Evolutionary conservation across 2,329 filamentous ascomycete species (phyloP).

Genomic region (Penicillium sumatraense): DNA sequence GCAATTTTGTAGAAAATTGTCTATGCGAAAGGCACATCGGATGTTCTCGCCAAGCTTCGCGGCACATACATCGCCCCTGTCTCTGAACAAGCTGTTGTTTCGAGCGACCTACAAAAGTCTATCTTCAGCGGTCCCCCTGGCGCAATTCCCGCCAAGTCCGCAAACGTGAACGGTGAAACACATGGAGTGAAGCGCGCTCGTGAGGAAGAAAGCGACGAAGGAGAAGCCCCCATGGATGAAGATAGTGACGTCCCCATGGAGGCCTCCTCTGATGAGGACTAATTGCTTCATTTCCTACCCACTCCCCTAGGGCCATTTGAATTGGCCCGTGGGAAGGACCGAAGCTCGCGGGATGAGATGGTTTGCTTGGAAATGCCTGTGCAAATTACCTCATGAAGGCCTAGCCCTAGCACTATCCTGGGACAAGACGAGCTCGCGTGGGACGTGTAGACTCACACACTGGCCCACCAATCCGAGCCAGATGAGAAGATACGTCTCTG

Average conservation of each 20-base stretch:
- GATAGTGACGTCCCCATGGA: conserved; percentile 72
- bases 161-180: conserved; percentile 52
- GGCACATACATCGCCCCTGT: conserved; percentile 80
- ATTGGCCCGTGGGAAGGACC: conserved; percentile 9
- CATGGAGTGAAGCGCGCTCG: conserved; percentile 70
- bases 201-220: conserved; percentile 64
- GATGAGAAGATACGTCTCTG: conserved; percentile 75
- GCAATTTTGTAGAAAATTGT: conserved; percentile 71
- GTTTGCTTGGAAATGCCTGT: conserved; percentile 18
- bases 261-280: conserved; percentile 75
- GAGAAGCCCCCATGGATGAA: conserved; percentile 64
- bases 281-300: conserved; percentile 29
- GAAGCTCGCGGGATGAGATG: conserved; percentile 15
- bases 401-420: conserved; percentile 27
- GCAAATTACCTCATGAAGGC: conserved; percentile 22
- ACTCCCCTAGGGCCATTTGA: conserved; percentile 3
- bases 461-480: conserved; percentile 90
- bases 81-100: conserved; percentile 60
- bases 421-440: conserved; percentile 63
- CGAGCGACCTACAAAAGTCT: conserved; percentile 76
- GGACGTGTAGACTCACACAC: conserved; percentile 77
- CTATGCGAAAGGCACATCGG: conserved; percentile 88
- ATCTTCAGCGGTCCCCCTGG: conserved; percentile 71
- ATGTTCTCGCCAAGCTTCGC: conserved; percentile 87
- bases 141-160: conserved; percentile 55